phyloP scores from a whole-genome alignment of 2,329 filamentous ascomycete species.

The Arthrobotrys pseudoclavata region DNA sequence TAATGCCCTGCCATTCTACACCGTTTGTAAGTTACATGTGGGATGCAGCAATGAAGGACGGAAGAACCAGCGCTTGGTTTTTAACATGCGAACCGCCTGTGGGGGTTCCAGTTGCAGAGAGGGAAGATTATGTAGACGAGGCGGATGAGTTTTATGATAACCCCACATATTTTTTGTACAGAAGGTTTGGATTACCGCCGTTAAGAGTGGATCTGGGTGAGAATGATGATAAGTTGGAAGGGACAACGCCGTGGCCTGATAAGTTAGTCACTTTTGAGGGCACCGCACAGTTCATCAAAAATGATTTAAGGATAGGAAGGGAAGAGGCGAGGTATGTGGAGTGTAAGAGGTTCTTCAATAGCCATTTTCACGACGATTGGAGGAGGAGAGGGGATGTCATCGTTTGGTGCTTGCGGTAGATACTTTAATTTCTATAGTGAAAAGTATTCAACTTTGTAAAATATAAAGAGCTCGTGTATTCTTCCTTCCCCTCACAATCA shows the following conservation, averaged over 20 bases:
- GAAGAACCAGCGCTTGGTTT: conserved; percentile 67
- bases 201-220: conserved; percentile 11
- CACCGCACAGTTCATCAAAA: conserved; percentile 55
- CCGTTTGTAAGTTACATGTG: conserved; percentile 89
- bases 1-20: conserved; percentile 96
- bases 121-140: conserved; percentile 83
- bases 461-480: conserved; percentile 5
- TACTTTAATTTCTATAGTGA: not conserved
- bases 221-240: not conserved
- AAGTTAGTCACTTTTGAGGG: conserved; percentile 62
- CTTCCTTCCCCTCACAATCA: not conserved
- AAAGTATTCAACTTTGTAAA: not conserved
- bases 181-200: conserved; percentile 64
- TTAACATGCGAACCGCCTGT: conserved; percentile 37
- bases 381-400: conserved; percentile 62
- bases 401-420: conserved; percentile 58
- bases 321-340: conserved; percentile 36
- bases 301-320: conserved; percentile 31
- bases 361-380: conserved; percentile 63
- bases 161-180: conserved; percentile 72
- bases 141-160: conserved; percentile 88
- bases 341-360: conserved; percentile 63
- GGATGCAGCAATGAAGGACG: conserved; percentile 33
- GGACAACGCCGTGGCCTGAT: conserved; percentile 61
- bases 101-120: conserved; percentile 67